A percentile compares a stretch with the other conserved stretches of the same genome.
phyloP scores from a whole-genome alignment of 1,284 basidiomycete species.

The Microbotryum lychnidis-dioicae region DNA sequence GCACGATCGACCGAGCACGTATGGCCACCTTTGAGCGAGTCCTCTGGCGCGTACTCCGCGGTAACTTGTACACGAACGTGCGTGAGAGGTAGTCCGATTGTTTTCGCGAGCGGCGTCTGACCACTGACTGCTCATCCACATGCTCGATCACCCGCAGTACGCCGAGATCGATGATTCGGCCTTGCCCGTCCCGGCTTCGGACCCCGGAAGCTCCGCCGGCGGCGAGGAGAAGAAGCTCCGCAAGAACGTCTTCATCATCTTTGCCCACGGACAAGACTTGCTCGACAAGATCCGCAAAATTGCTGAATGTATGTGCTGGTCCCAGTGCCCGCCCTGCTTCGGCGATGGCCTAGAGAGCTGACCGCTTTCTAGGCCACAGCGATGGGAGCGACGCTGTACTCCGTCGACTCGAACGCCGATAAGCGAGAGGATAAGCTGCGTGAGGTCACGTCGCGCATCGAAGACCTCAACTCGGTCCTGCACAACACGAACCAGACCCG shows the following conservation, averaged over 20 bases:
- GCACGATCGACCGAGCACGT: constrained; percentile 87
- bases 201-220: constrained; percentile 44
- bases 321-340: not conserved
- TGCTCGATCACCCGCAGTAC: constrained; percentile 4
- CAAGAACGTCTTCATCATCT: constrained; percentile 99
- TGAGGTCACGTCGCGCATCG: constrained; percentile 79
- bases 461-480: constrained; percentile 83
- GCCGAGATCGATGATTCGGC: constrained; percentile 66
- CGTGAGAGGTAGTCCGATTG: constrained; percentile 34
- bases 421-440: constrained; percentile 82
- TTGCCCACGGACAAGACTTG: constrained; percentile 88
- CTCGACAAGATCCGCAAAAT: constrained; percentile 97
- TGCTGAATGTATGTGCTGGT: constrained; percentile 55
- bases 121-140: not conserved
- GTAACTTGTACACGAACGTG: constrained; percentile 99
- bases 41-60: constrained; percentile 93
- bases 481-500: constrained; percentile 84
- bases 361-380: constrained; percentile 37
- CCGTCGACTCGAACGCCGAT: constrained; percentile 88
- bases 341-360: not conserved
- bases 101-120: not conserved
- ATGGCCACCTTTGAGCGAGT: constrained; percentile 94
- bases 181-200: constrained; percentile 74
- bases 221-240: constrained; percentile 55
- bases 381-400: constrained; percentile 94